Base-by-base conservation (phyloP, 495 filamentous ascomycete genomes). In the Massariosphaeria phaeospora region DNA sequence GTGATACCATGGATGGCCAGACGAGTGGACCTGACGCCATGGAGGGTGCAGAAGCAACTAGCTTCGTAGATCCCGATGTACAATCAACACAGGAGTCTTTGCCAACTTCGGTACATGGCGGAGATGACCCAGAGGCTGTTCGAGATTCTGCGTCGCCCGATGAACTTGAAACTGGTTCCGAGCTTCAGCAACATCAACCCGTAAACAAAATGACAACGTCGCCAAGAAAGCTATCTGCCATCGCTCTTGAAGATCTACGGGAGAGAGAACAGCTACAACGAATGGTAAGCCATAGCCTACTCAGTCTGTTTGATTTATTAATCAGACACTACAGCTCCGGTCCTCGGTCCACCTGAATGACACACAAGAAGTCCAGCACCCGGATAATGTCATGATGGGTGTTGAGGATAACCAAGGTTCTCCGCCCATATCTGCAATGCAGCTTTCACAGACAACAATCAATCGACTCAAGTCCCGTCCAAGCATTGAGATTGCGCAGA, bases 401-500 rank as follows among this genome's bases (percentile, higher is more conserved):
- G 21, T 15, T 18, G 6, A n/a, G n/a, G n/a, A n/a, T 44, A 3
- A 24, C 20, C 6, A 3, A 7, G 25, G 27, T 3, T 17, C 17
- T 2, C 2, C 29, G 4, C 5, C 20, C 6, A 9, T 30, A 29
- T 12, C 40, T 26, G 39, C 47, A 21, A 3, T 54, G 13, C 51
- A 45, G 17, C 21, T 56, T 10, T 61, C 52, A 0, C 36, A 61
- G 40, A 45, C 41, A 10, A 55, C 31, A 12, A 35, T 61, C 17
- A 25, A 55, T 38, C 58, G 57, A 42, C 46, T 66, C 18, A 48
- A 65, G 44, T 18, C 27, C 21, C 15, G 43, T 46, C 43, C 67
- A 66, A 61, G 46, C 25, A 15, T 24, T 8, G 2, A 39, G 1
- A 31, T 55, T 27, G 51, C 57, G 6, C 52, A 41, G 35, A 35